Evolutionary conservation across 768 basidiomycete genomes (phyloP), one percentile per base, ranked within the genome.

Genomic region (Boletus vermiculosoides): DNA sequence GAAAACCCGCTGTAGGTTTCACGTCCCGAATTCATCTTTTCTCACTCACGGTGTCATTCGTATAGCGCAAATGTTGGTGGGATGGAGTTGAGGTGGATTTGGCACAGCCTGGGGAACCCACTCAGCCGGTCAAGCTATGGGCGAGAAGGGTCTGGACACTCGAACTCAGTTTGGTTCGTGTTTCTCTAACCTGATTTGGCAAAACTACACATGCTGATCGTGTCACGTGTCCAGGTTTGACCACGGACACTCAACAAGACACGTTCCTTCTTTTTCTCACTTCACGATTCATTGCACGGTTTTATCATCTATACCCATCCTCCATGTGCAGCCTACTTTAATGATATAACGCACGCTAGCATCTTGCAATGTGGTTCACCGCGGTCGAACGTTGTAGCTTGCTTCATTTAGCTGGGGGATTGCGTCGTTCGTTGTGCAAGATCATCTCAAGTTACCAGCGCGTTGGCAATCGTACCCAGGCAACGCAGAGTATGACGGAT

Each of bases 21-120:
- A 52, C 41, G 16, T 40, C 30, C 25, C 16, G 2, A 15, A 8
- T 23, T 18, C 16, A n/a, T 30, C 16, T 5, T 31, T 22, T 45
- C 33, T 57, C 39, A 53, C 36, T 49, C 37, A 45, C 31, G 22
- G 18, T 30, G n/a, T 31, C 31, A 3, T 22, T 50, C 36, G n/a
- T 33, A 15, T 62, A 98, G 95, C 81, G 97, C 41, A 98, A 99
- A 77, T 98, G 96, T 75, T 99, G 97, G 97, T 99, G 97, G 97
- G 97, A 99, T 65, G 96, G 96, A 12, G 79, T 94, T 39, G 94
- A 96, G 62, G 85, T 96, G 20, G 91, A 97, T 52, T 69, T 98
- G 42, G 84, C 88, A 9, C 78, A 80, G 5, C 70, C 77, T 1
- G 84, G 77, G 5, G 80, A 79, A 37, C 74, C 83, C 50, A 67